A percentile compares a stretch with the other conserved stretches of the same genome.
Conservation (phyloP, 2,329 filamentous ascomycete species). For the Sporothrix humicola region DNA sequence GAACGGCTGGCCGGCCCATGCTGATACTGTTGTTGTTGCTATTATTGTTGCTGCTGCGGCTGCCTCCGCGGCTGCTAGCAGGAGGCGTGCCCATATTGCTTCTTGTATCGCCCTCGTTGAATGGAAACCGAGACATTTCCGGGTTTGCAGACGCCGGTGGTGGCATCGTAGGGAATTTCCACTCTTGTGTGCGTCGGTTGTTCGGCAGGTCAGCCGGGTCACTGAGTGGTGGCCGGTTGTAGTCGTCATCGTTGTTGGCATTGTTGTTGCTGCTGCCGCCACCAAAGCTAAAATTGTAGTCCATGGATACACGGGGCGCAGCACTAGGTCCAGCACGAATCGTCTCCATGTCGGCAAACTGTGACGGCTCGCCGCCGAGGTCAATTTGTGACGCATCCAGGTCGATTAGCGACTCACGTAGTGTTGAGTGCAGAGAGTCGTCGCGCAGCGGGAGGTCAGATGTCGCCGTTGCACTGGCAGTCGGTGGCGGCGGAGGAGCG, state of each 20-base stretch:
- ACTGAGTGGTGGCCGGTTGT: slow-evolving; percentile 59
- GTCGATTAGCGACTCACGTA: slow-evolving; percentile 70
- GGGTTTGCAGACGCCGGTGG: slow-evolving; percentile 58
- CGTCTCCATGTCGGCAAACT: slow-evolving; percentile 66
- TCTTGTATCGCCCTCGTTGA: slow-evolving; percentile 42
- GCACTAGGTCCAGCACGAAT: slow-evolving; percentile 53
- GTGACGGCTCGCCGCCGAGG: slow-evolving; percentile 60
- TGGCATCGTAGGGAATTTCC: slow-evolving; percentile 58
- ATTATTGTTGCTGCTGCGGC: slow-evolving; percentile 25
- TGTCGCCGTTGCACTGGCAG: slow-evolving; percentile 38
- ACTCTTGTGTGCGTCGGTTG: slow-evolving; percentile 52
- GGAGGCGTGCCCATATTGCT: slow-evolving; percentile 30
- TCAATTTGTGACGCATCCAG: slow-evolving; percentile 58
- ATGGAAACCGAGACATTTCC: slow-evolving; percentile 54
- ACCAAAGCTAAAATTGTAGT: slow-evolving; percentile 57
- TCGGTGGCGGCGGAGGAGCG: slow-evolving; percentile 49
- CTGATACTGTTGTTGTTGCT: slow-evolving; percentile 34
- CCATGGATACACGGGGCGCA: slow-evolving; percentile 54
- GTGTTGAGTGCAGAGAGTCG: slow-evolving; percentile 57
- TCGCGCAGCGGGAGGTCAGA: slow-evolving; percentile 67
- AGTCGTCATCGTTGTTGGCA: slow-evolving; percentile 49
- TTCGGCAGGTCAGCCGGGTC: slow-evolving; percentile 61
- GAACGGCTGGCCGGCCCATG: slow-evolving; percentile 38
- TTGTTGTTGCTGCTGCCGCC: slow-evolving; percentile 43
- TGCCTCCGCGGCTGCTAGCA: slow-evolving; percentile 24